Conservation (phyloP, 768 basidiomycete species). For the Tricholoma matsutake region DNA sequence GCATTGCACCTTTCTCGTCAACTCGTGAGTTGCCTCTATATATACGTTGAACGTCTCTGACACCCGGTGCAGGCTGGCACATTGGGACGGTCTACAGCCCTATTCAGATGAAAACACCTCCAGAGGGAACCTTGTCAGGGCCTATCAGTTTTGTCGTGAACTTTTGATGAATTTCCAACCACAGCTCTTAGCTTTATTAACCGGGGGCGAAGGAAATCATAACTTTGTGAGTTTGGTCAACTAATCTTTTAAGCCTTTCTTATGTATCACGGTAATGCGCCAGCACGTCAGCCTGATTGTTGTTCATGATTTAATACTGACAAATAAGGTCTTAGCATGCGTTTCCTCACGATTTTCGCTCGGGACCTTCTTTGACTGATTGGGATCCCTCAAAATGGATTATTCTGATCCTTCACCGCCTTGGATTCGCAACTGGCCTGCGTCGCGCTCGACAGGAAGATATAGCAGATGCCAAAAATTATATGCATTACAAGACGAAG, state of each 20-base stretch:
- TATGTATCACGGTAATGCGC: not conserved
- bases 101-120: conserved; percentile 82
- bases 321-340: conserved; percentile 47
- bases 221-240: conserved; percentile 54
- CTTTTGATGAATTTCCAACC: not conserved
- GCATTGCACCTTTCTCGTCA: conserved; percentile 71
- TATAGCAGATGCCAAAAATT: conserved; percentile 40
- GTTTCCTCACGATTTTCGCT: conserved; percentile 77
- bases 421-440: conserved; percentile 47
- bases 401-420: conserved; percentile 47
- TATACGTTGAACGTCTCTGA: not conserved
- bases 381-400: conserved; percentile 88
- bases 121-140: conserved; percentile 62
- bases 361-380: conserved; percentile 54
- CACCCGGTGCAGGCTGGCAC: conserved; percentile 50
- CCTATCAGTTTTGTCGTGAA: not conserved
- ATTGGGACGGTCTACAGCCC: conserved; percentile 78
- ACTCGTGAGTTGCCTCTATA: conserved; percentile 48
- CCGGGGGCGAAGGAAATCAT: conserved; percentile 77
- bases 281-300: conserved; percentile 42
- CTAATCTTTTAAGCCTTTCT: not conserved
- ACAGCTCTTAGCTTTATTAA: conserved; percentile 65
- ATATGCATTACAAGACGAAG: conserved; percentile 46
- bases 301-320: not conserved
- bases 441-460: conserved; percentile 49